Base-by-base conservation (phyloP, 1,139 yeast genomes). In the Geotrichum klebahnii region DNA sequence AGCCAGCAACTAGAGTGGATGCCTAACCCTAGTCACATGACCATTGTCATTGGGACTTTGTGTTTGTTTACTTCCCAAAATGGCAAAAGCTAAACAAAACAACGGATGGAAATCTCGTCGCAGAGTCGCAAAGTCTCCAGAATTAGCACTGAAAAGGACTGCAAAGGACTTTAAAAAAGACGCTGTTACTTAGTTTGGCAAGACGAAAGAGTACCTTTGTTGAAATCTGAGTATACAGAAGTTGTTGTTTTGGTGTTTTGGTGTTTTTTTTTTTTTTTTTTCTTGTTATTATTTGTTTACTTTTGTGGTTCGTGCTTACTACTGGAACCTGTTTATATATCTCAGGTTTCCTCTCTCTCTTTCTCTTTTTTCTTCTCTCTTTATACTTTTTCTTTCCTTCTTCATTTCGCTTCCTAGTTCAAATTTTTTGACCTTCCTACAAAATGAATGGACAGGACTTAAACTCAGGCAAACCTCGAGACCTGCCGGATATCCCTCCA, bases 401-500 rank as follows among this genome's bases (percentile, higher is more conserved):
- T 24, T 36, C 34, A 16, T 22, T 29, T 24, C n/a, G n/a, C n/a
- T n/a, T n/a, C n/a, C n/a, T n/a, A n/a, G n/a, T 35, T 26, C 22
- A n/a, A 16, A 28, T 8, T 43, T 33, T 22, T 31, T 28, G 5
- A n/a, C 43, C 12, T 8, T 34, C 20, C 19, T 12, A 17, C 12
- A 39, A 2, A 33, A 46, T 46, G 50, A 40, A 43, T 29, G 50
- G 43, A 8, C 46, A 34, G 38, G 35, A 34, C 35, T 31, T 22
- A 16, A 35, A 40, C 22, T 22, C 32, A 14, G 40, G 41, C 26
- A 32, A 34, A 26, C 51, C 46, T 6, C 37, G 47, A 37, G 43
- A 37, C 26, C 47, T 48, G 23, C 51, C 51, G 5, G 23, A 22
- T 17, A 45, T 39, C 33, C 47, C 51, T 28, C 41, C 38, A 2